Evolutionary conservation across 2,329 filamentous ascomycete genomes (phyloP).

Genomic region (Hypoxylon sp.): DNA sequence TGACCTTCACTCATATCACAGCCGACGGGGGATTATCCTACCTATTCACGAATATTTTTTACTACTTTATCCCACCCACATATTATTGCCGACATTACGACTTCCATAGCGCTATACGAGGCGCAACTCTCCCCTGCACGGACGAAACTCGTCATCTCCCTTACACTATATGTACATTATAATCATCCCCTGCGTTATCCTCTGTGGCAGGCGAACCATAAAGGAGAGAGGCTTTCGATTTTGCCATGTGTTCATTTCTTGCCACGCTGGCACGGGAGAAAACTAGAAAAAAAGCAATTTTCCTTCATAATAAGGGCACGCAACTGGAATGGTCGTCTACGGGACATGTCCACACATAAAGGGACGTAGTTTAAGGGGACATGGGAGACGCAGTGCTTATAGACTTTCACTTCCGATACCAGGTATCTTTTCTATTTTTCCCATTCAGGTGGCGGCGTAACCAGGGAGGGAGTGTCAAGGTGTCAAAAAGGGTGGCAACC

Average conservation of each 20-base stretch:
- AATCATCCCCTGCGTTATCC: conserved; percentile 22
- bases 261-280: background rate
- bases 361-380: conserved; percentile 3
- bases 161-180: conserved; percentile 23
- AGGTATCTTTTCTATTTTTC: conserved; percentile 6
- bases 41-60: background rate
- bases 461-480: background rate
- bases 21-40: background rate
- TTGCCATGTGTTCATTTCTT: background rate
- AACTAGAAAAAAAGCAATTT: conserved; percentile 2
- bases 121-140: conserved; percentile 2
- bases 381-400: background rate
- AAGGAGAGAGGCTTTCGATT: background rate
- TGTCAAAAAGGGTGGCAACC: background rate
- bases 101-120: conserved; percentile 1
- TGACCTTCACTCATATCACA: background rate
- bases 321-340: background rate
- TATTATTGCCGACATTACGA: background rate
- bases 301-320: background rate
- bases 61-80: background rate
- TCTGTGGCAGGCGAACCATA: conserved; percentile 1
- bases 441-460: conserved; percentile 4
- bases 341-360: conserved; percentile 1
- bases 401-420: too few species aligned
- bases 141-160: conserved; percentile 6